Conservation (phyloP, 1,284 basidiomycete species). For the Schizopora paradoxa region DNA sequence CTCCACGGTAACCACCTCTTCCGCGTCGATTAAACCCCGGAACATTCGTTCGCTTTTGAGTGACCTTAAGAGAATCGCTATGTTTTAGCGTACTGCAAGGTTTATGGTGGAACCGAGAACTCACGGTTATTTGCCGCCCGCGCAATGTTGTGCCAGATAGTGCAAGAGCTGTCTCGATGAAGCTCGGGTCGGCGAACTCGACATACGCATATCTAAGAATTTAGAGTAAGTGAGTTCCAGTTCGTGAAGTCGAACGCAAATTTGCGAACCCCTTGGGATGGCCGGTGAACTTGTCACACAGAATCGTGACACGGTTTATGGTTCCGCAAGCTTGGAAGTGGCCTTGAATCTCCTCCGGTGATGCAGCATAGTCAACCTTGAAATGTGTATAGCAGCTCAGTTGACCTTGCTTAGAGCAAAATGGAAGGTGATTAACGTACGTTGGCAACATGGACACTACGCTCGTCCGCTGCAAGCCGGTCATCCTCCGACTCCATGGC, state of each 20-base stretch:
- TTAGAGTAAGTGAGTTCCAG: background rate
- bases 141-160: conserved; percentile 95
- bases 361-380: conserved; percentile 96
- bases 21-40: conserved; percentile 85
- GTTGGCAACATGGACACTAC: conserved; percentile 96
- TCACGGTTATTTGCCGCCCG: conserved; percentile 87
- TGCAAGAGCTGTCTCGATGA: conserved; percentile 89
- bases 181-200: conserved; percentile 94
- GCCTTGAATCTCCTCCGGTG: conserved; percentile 96
- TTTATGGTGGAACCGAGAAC: conserved; percentile 20
- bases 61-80: conserved; percentile 53
- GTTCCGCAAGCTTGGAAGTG: conserved; percentile 98
- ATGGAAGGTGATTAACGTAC: conserved; percentile 46
- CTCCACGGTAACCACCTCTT: conserved; percentile 70
- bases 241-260: background rate
- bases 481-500: conserved; percentile 74
- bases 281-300: conserved; percentile 99
- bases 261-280: conserved; percentile 91
- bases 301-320: conserved; percentile 98
- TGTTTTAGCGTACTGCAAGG: conserved; percentile 13
- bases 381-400: background rate
- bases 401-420: conserved; percentile 9
- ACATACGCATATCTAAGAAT: conserved; percentile 88
- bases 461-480: conserved; percentile 71
- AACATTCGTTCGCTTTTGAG: conserved; percentile 88